These are phyloP conservation scores for Kazachstania sp. DNA, from an alignment of 1,139 yeast species.

Conservation along the genomic window DNA sequence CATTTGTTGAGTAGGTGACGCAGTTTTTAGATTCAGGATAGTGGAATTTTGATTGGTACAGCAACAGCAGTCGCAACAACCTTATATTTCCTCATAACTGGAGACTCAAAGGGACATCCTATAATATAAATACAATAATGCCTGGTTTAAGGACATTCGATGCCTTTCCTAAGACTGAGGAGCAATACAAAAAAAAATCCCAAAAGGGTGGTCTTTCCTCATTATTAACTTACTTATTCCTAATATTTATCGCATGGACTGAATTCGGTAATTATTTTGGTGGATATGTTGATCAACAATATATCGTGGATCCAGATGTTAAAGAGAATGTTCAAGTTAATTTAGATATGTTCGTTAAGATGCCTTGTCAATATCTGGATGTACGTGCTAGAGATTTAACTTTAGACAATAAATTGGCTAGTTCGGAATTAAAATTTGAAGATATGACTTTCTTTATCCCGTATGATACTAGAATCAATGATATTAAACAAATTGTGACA, in stretches of 20 bases:
- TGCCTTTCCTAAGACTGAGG: constrained; percentile 83
- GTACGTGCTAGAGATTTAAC: constrained; percentile 75
- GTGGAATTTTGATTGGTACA: too few relatives aligned
- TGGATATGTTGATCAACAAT: constrained; percentile 73
- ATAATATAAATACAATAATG: constrained; percentile 7
- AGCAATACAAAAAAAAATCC: constrained; percentile 67
- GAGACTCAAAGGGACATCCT: too few relatives aligned
- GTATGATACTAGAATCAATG: constrained; percentile 37
- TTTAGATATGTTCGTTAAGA: constrained; percentile 69
- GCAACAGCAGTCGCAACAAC: too few relatives aligned
- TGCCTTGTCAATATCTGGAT: constrained; percentile 72
- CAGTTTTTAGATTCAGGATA: too few relatives aligned
- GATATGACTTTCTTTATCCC: constrained; percentile 55
- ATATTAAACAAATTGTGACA: constrained; percentile 42
- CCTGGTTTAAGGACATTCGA: constrained; percentile 56
- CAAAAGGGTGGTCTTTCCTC: constrained; percentile 75
- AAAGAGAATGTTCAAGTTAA: constrained; percentile 59
- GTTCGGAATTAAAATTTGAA: constrained; percentile 60
- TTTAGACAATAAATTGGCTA: constrained; percentile 68
- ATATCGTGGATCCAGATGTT: constrained; percentile 59
- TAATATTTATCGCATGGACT: constrained; percentile 67
- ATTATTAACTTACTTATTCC: constrained; percentile 48
- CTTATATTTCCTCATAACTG: too few relatives aligned
- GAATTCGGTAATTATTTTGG: constrained; percentile 81
- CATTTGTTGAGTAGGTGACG: too few relatives aligned